These are phyloP conservation scores for Eutrema yunnanense DNA, from an alignment of 345 rosid genomes.

Conservation along the genomic window DNA sequence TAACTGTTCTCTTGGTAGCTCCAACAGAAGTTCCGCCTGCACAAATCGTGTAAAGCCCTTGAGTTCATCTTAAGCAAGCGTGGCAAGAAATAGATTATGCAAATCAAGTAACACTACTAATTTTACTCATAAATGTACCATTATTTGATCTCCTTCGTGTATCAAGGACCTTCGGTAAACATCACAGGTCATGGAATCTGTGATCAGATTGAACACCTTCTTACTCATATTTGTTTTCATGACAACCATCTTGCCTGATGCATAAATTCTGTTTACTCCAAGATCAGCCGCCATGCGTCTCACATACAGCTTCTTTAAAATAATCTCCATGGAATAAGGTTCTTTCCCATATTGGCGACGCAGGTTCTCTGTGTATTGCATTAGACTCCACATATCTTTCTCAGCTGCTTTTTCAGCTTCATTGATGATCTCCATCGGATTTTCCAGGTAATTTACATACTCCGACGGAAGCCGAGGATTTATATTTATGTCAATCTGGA, in stretches of 20 bases:
- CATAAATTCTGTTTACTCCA: slow-evolving; percentile 69
- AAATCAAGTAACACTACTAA: neutral
- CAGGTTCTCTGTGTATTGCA: slow-evolving; percentile 84
- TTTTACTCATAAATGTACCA: slow-evolving; percentile 39
- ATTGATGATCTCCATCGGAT: slow-evolving; percentile 73
- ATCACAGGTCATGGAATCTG: slow-evolving; percentile 67
- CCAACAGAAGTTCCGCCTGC: slow-evolving; percentile 94
- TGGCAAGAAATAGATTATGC: neutral
- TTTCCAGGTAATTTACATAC: slow-evolving; percentile 81
- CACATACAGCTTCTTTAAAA: slow-evolving; percentile 81
- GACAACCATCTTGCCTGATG: slow-evolving; percentile 82
- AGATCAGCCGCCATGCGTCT: slow-evolving; percentile 98
- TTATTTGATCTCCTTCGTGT: slow-evolving; percentile 62
- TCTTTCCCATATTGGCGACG: slow-evolving; percentile 88
- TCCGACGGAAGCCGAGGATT: slow-evolving; percentile 79
- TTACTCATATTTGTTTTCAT: slow-evolving; percentile 80
- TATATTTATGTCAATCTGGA: slow-evolving; percentile 74
- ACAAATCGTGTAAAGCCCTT: slow-evolving; percentile 7
- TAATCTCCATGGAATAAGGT: slow-evolving; percentile 82
- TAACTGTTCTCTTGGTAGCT: slow-evolving; percentile 83
- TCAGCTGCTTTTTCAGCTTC: slow-evolving; percentile 89
- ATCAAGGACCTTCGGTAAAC: slow-evolving; percentile 57
- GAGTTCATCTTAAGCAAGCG: neutral
- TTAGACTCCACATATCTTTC: slow-evolving; percentile 70
- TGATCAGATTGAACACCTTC: slow-evolving; percentile 76